Base-by-base conservation (phyloP, 2,329 filamentous ascomycete genomes). In the Penicillium fuscoglaucum region DNA sequence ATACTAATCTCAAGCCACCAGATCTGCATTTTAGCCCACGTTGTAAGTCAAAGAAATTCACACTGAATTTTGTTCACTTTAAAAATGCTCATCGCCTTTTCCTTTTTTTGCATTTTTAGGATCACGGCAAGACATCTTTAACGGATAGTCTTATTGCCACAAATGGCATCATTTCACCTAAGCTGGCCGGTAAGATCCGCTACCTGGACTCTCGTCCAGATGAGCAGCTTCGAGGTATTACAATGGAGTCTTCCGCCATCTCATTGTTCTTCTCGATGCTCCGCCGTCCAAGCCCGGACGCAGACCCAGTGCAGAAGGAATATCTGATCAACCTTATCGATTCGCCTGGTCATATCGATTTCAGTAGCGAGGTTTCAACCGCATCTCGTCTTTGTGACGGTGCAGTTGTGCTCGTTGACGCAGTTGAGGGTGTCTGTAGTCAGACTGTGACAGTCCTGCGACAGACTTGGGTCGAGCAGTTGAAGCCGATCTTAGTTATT, bases 161-260 rank as follows among this genome's bases (percentile, higher is more conserved):
- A 65, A 99, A 99, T 84, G 95, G 95, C 79, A 98, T 99, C 79
- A 99, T 99, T 72, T 98, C 95, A 31, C 91, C 93, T 56, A 98
- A 98, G 74, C 83, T 98, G 71, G 95, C 95, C 57, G 95, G 95
- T 75, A 98, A 98, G 82, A 96, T 99, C 76, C 89, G 95, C 66
- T 99, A 98, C 72, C 87, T 99, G 59, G 95, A 99, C 78, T 98
- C 95, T 24, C 84, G 95, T 44, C 93, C 93, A 1, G 95, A 99
- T 76, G 95, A 99, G 76, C 95, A 99, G 78, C 84, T 90, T 17
- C 89, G 95, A 64, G 95, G 95, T 57, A 99, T 99, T 72, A 99
- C 95, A n/a, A 99, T 99, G 95, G 95, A 99, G 76, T 98, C 95
- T 0, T 98, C 93, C 6, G 95, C 95, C 61, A 99, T 99, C 64